Evolutionary conservation across 768 basidiomycete genomes (phyloP).

Genomic region (Daedaleopsis sinensis): DNA sequence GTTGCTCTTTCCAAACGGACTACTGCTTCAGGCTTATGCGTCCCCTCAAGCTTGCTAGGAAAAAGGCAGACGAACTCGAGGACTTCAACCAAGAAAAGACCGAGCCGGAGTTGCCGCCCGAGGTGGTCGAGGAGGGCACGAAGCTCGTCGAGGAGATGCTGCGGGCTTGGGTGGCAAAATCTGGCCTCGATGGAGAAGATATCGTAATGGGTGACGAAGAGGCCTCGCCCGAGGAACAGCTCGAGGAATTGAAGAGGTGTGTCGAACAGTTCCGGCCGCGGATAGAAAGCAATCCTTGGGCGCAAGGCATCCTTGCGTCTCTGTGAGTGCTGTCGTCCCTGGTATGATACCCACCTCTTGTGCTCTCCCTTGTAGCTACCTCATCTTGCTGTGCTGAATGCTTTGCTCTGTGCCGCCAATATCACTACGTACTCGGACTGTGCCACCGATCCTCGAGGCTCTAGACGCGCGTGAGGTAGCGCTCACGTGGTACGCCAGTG

Average conservation of each 20-base stretch:
- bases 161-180: slow-evolving; percentile 57
- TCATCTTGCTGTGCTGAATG: background rate
- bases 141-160: slow-evolving; percentile 81
- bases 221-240: slow-evolving; percentile 36
- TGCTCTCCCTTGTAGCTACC: slow-evolving; percentile 7
- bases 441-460: background rate
- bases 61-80: slow-evolving; percentile 90
- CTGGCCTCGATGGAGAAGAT: slow-evolving; percentile 42
- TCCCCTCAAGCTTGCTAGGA: slow-evolving; percentile 71
- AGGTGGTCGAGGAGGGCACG: slow-evolving; percentile 78
- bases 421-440: background rate
- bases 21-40: slow-evolving; percentile 1
- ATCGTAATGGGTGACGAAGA: slow-evolving; percentile 55
- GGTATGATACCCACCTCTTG: background rate
- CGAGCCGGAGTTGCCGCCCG: slow-evolving; percentile 51
- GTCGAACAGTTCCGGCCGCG: slow-evolving; percentile 66
- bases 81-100: slow-evolving; percentile 61
- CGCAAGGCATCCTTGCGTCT: slow-evolving; percentile 55
- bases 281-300: slow-evolving; percentile 82
- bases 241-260: slow-evolving; percentile 55
- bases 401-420: background rate
- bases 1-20: slow-evolving; percentile 13
- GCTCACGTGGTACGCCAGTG: too few species aligned
- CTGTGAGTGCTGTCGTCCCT: slow-evolving; percentile 10
- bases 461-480: background rate